Evolutionary conservation across 179 eudicot species (phyloP).

Genomic region (Silene vulgaris): DNA sequence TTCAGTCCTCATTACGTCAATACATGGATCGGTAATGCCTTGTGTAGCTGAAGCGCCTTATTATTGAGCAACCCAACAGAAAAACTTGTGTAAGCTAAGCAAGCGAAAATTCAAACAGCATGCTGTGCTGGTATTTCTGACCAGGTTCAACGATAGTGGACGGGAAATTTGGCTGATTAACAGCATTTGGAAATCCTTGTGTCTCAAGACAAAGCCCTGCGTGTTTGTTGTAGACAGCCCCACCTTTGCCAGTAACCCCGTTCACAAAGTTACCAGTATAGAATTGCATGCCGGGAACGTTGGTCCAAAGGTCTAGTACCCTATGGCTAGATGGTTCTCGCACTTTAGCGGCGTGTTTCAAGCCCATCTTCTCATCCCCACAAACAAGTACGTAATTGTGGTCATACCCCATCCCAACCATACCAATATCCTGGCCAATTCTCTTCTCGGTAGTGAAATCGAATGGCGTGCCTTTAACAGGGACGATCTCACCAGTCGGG

Average conservation of each 20-base stretch:
- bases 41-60: conserved; percentile 9
- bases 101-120: conserved; percentile 78
- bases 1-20: no score
- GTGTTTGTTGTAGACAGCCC: conserved; percentile 71
- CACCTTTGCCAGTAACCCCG: conserved; percentile 80
- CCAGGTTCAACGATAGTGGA: conserved; percentile 68
- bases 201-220: conserved; percentile 84
- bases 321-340: conserved; percentile 66
- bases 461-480: conserved; percentile 72
- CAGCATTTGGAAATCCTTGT: conserved; percentile 88
- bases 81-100: conserved; percentile 24
- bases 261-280: conserved; percentile 79
- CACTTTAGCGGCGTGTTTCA: conserved; percentile 75
- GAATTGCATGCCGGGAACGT: conserved; percentile 90
- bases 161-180: conserved; percentile 73
- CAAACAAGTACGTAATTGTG: conserved; percentile 85
- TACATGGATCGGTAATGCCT: neutral
- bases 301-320: conserved; percentile 80
- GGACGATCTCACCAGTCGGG: conserved; percentile 75
- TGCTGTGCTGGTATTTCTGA: conserved; percentile 71
- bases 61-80: conserved; percentile 13
- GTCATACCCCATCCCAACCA: conserved; percentile 87
- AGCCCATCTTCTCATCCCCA: conserved; percentile 66
- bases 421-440: conserved; percentile 52
- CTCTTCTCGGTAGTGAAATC: conserved; percentile 80